Conservation (phyloP, 768 basidiomycete genomes). For the Pulveroboletus frians region DNA sequence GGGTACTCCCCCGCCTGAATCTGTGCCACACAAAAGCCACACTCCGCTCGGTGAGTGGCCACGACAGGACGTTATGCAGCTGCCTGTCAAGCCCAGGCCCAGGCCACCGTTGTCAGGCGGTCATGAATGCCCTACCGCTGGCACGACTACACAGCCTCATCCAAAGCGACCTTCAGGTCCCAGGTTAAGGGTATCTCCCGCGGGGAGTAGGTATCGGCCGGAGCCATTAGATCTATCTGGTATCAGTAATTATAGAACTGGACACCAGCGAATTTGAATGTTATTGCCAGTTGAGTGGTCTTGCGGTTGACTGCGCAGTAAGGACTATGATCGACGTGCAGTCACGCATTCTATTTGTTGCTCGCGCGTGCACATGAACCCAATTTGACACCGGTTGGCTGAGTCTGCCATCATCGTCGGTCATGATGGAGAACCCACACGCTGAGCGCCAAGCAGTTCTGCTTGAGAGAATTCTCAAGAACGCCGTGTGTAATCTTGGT, state of each 20-base stretch:
- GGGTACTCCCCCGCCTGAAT: constrained; percentile 17
- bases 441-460: constrained; percentile 88
- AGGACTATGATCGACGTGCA: constrained; percentile 3
- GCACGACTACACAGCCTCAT: constrained; percentile 16
- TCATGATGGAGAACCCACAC: constrained; percentile 88
- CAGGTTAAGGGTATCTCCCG: constrained; percentile 19
- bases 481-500: constrained; percentile 51
- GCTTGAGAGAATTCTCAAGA: constrained; percentile 86
- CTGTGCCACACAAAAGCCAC: constrained; percentile 4
- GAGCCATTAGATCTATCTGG: constrained; percentile 16
- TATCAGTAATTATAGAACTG: constrained; percentile 7
- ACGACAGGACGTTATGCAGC: constrained; percentile 34
- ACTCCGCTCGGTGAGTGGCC: constrained; percentile 54
- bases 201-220: constrained; percentile 16
- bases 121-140: constrained; percentile 22
- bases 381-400: neutral
- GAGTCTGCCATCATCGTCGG: constrained; percentile 4
- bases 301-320: constrained; percentile 8
- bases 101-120: constrained; percentile 15
- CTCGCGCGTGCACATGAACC: neutral
- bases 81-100: constrained; percentile 17
- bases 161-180: constrained; percentile 33
- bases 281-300: constrained; percentile 5
- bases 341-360: neutral
- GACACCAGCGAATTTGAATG: neutral